Conservation (phyloP, 2,329 filamentous ascomycete species). For the Tolypocladium pustulatum region DNA sequence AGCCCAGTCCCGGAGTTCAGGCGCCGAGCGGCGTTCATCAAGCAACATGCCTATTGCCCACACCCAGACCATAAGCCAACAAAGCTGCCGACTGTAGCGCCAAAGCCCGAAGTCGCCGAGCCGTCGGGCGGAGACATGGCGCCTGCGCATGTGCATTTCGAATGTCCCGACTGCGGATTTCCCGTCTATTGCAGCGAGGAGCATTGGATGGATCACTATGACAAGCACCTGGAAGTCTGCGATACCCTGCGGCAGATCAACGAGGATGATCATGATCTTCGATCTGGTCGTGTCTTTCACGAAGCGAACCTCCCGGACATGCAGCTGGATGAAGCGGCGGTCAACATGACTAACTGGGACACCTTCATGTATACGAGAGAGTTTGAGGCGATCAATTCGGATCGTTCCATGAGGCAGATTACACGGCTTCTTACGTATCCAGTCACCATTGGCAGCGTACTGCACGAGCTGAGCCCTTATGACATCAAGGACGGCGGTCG, state of each 20-base stretch:
- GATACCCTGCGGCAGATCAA: conserved; percentile 89
- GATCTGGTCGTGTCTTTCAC: conserved; percentile 81
- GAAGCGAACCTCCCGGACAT: conserved; percentile 87
- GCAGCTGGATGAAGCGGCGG: conserved; percentile 82
- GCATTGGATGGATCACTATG: conserved; percentile 95
- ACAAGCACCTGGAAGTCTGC: conserved; percentile 84
- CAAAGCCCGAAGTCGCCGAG: conserved; percentile 53
- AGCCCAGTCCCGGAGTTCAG: conserved; percentile 86
- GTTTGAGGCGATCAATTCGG: conserved; percentile 83
- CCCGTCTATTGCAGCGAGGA: conserved; percentile 89
- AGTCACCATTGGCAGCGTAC: conserved; percentile 76
- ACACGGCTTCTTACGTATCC: conserved; percentile 92
- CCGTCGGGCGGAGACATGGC: conserved; percentile 44
- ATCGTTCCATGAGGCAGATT: conserved; percentile 83
- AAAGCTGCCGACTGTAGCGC: conserved; percentile 52
- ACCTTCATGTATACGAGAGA: conserved; percentile 89
- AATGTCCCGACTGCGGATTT: conserved; percentile 92
- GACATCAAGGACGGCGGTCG: conserved; percentile 63
- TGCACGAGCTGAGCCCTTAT: conserved; percentile 94
- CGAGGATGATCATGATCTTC: conserved; percentile 92
- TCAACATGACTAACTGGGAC: conserved; percentile 99
- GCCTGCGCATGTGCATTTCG: conserved; percentile 78
- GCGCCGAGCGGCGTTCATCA: conserved; percentile 79
- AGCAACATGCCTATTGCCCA: conserved; percentile 85
- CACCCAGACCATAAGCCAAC: conserved; percentile 79